A percentile compares a stretch with the other conserved stretches of the same genome.
phyloP scores from a whole-genome alignment of 2,329 filamentous ascomycete genomes.

The Tolypocladium cylindrosporum region DNA sequence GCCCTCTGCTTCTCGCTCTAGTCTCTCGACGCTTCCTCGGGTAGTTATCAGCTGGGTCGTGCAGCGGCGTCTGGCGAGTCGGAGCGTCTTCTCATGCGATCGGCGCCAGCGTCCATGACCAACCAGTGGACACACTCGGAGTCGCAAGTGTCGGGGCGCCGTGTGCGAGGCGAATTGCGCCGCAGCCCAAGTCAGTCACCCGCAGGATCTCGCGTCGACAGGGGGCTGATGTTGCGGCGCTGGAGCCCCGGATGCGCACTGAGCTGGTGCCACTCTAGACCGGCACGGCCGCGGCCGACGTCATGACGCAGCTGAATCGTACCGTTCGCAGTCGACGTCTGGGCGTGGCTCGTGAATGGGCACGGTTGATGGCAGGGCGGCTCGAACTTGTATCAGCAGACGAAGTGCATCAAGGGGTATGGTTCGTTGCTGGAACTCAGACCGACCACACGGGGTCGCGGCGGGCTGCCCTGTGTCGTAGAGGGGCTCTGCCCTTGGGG shows the following conservation, averaged over 20 bases:
- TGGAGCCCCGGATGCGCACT: background rate
- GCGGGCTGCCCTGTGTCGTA: background rate
- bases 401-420: background rate
- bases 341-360: background rate
- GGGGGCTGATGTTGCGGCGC: background rate
- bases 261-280: background rate
- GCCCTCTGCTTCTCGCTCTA: background rate
- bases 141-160: background rate
- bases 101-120: background rate
- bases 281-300: background rate
- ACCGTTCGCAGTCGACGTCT: background rate
- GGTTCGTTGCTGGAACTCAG: background rate
- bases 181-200: background rate
- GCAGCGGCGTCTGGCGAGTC: background rate
- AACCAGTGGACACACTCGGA: background rate
- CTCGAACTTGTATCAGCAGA: background rate
- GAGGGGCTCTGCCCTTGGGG: background rate
- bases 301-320: background rate
- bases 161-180: background rate
- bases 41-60: background rate
- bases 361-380: background rate
- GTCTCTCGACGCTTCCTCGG: background rate
- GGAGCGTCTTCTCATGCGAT: background rate
- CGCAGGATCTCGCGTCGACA: background rate
- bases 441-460: background rate